Conservation (phyloP, 73 alveolate species). For the Stentor coeruleus region DNA sequence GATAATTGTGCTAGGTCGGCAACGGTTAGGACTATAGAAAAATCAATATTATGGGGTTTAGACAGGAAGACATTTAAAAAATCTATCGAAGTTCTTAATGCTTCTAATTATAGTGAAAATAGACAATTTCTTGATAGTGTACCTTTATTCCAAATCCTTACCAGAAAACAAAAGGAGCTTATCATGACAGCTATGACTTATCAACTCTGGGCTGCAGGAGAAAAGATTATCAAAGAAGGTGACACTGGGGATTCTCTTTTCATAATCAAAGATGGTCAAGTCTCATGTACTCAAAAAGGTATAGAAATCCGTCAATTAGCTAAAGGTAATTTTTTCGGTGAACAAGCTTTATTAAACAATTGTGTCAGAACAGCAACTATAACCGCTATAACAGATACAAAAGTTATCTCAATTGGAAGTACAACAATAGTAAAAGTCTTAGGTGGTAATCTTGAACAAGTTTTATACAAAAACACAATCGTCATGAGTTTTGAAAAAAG, state of each 20-base stretch:
- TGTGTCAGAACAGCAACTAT: background rate
- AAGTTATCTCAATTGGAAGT: background rate
- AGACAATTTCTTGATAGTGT: background rate
- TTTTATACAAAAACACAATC: background rate
- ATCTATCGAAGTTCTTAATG: background rate
- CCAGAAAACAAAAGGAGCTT: background rate
- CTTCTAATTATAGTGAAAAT: background rate
- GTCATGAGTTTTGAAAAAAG: background rate
- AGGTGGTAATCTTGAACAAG: background rate
- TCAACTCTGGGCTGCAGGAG: background rate
- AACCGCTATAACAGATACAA: background rate
- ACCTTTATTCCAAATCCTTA: background rate
- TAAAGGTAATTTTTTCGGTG: background rate
- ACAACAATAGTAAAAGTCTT: background rate
- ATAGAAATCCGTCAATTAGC: background rate
- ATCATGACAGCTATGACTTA: background rate
- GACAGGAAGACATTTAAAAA: background rate
- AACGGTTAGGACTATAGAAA: background rate
- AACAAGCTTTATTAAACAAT: background rate
- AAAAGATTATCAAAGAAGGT: background rate
- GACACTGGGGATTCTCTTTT: background rate
- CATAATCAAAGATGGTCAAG: background rate
- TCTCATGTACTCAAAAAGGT: background rate
- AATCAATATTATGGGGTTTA: background rate
- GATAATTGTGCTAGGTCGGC: background rate